Evolutionary conservation across 768 basidiomycete genomes (phyloP).

Genomic region (Mycena chlorophos): DNA sequence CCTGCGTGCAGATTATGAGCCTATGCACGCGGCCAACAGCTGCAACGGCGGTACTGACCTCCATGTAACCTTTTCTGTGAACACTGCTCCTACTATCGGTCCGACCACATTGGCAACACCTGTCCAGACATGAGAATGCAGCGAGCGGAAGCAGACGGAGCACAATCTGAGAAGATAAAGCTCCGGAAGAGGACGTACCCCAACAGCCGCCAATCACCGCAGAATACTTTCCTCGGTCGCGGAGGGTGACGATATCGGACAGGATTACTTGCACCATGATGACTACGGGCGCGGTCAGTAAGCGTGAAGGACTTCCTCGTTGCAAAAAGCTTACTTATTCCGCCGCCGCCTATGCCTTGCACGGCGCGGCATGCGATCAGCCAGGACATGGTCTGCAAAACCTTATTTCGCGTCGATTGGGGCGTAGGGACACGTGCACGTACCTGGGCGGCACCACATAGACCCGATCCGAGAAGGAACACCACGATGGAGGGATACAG

Average conservation of each 20-base stretch:
- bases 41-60: background rate
- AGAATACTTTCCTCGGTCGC: conserved; percentile 13
- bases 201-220: conserved; percentile 14
- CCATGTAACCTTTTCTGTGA: conserved; percentile 11
- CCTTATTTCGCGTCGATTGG: background rate
- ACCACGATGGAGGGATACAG: conserved; percentile 13
- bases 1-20: background rate
- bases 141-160: background rate
- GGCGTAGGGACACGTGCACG: background rate
- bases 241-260: conserved; percentile 16
- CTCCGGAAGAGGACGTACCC: conserved; percentile 11
- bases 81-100: conserved; percentile 4
- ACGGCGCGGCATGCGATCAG: conserved; percentile 13
- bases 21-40: background rate
- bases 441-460: conserved; percentile 14
- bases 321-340: background rate
- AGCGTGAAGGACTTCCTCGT: background rate
- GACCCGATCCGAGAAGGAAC: conserved; percentile 13
- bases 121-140: background rate
- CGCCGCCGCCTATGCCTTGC: conserved; percentile 13
- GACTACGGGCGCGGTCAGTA: background rate
- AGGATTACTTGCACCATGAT: conserved; percentile 15
- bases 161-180: background rate
- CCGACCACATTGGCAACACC: conserved; percentile 12
- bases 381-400: conserved; percentile 6